Evolutionary conservation across 1,139 yeast genomes (phyloP).

Genomic region (Sugiyamaella xylanicola): DNA sequence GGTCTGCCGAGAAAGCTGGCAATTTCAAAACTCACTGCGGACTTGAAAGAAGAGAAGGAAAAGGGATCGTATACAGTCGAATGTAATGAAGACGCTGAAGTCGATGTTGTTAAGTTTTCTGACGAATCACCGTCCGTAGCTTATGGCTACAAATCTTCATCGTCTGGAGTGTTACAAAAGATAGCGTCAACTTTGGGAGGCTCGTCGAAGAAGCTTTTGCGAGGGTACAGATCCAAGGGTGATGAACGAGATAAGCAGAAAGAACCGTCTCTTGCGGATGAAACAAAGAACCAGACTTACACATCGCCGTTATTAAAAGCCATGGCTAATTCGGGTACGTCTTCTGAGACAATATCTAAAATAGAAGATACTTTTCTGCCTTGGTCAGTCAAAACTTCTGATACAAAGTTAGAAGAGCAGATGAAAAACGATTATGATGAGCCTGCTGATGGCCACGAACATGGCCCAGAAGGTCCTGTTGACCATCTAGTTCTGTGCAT

Average conservation of each 20-base stretch:
- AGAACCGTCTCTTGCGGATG: conserved; percentile 12
- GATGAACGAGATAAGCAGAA: conserved; percentile 12
- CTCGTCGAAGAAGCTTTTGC: conserved; percentile 21
- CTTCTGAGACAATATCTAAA: conserved; percentile 8
- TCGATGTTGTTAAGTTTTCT: conserved; percentile 18
- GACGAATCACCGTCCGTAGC: conserved; percentile 15
- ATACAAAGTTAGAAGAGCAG: conserved; percentile 31
- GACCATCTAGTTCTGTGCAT: conserved; percentile 82
- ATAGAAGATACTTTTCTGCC: conserved; percentile 17
- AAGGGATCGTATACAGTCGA: conserved; percentile 7
- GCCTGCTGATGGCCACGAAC: conserved; percentile 18
- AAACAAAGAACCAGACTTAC: background rate
- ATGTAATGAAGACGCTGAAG: conserved; percentile 20
- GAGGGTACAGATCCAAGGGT: conserved; percentile 25
- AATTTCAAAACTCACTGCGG: conserved; percentile 1
- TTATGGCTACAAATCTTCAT: conserved; percentile 13
- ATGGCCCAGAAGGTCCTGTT: conserved; percentile 49
- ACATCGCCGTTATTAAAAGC: conserved; percentile 2
- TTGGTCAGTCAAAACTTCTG: conserved; percentile 18
- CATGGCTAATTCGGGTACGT: conserved; percentile 2
- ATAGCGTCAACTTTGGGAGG: conserved; percentile 17
- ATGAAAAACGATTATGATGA: conserved; percentile 36
- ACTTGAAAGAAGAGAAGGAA: conserved; percentile 14
- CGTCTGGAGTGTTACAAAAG: conserved; percentile 20
- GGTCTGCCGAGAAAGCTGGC: conserved; percentile 1